These are phyloP conservation scores for Gossypium bickii DNA, from an alignment of 345 rosid species.

Conservation along the genomic window DNA sequence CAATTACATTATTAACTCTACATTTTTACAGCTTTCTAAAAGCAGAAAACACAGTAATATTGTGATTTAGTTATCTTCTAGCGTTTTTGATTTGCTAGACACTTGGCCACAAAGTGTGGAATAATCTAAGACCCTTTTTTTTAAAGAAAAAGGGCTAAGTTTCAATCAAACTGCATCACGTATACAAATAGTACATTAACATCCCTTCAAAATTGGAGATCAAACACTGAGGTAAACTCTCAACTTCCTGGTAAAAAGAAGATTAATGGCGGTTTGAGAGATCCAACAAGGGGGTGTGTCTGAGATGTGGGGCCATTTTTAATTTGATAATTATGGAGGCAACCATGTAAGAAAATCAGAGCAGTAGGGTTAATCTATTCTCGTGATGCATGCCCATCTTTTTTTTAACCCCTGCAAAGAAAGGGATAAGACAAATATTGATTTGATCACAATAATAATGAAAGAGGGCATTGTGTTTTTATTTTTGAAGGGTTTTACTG, in stretches of 20 bases:
- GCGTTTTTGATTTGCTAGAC: background rate
- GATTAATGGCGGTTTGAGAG: conserved; percentile 18
- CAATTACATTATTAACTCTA: background rate
- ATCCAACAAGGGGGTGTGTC: conserved; percentile 14
- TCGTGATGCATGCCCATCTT: conserved; percentile 15
- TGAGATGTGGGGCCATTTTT: conserved; percentile 26
- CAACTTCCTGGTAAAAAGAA: background rate
- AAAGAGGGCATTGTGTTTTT: too few relatives aligned
- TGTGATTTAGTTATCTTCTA: background rate
- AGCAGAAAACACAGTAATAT: background rate
- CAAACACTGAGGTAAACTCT: background rate
- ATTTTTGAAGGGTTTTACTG: background rate
- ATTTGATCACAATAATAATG: background rate
- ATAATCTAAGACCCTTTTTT: too few relatives aligned
- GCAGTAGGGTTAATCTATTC: conserved; percentile 1
- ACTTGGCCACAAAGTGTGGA: background rate
- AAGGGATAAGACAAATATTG: conserved; percentile 2
- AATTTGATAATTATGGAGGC: conserved; percentile 9
- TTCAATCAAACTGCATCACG: background rate
- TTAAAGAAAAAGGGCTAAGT: background rate
- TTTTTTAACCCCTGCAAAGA: background rate
- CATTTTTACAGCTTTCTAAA: background rate
- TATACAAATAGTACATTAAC: too few relatives aligned
- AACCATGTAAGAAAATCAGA: background rate
- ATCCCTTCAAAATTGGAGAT: conserved; percentile 11